Evolutionary conservation across 805 yeast genomes (phyloP), one percentile per base, ranked within the genome.

Genomic region (Barnettozyma californica): DNA sequence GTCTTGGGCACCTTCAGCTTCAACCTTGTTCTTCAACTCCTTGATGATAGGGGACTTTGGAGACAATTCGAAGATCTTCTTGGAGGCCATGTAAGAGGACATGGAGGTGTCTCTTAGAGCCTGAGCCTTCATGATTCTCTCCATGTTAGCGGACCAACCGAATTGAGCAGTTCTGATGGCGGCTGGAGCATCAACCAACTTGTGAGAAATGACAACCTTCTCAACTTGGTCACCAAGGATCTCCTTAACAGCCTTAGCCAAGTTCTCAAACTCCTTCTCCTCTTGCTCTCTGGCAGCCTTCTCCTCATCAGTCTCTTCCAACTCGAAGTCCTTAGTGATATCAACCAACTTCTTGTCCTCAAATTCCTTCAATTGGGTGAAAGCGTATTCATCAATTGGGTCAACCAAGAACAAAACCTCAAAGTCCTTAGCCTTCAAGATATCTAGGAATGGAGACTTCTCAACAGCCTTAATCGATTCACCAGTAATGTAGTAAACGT

Each of bases 121-220:
- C 81, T 94, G 99, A 55, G 99, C 99, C 82, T 94, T 94, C 99
- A 94, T 94, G 82, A 94, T 94, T 86, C 99, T 92, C 81, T 94
- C 99, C 99, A 94, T 94, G 82, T 94, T 94, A 67, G 99, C 99
- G 61, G 99, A 94, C 99, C 99, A 94, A 73, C 99, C 99, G 73
- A 94, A 94, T 80, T 94, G 98, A 62, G 97, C 98, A 62, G 99
- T 94, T 83, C 99, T 90, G 71, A 94, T 94, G 63, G 99, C 99
- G 72, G 99, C 99, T 73, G 99, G 99, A 51, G 98, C 91, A 68
- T 91, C 97, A 64, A 91, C 89, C 68, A 94, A 83, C 77, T 89
- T 90, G 78, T 92, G 95, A 58, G 98, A 90, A 58, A 94, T 97
- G 69, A 91, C 90, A 74, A 95, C 99, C 81, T 94, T 94, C 81